Evolutionary conservation across 148 eudicot genomes (phyloP).

Genomic region (Agrostemma githago): DNA sequence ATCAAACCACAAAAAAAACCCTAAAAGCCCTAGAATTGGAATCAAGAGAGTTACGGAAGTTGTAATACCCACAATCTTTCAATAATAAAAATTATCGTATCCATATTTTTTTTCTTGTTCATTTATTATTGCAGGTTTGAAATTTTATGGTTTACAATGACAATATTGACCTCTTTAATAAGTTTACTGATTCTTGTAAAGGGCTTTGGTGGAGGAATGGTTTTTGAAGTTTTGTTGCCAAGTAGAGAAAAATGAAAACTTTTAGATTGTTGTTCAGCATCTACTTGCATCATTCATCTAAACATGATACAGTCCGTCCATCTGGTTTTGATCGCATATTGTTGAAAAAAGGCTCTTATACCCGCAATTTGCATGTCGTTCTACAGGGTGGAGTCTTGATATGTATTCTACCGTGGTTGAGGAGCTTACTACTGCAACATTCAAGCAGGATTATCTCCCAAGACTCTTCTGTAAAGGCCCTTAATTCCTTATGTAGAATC

Average conservation of each 20-base stretch:
- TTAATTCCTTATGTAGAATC: slow-evolving; percentile 40
- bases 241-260: background rate
- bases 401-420: slow-evolving; percentile 84
- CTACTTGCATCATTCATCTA: background rate
- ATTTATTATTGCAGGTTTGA: background rate
- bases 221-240: background rate
- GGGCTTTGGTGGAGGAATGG: background rate
- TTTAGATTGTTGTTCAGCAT: background rate
- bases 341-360: background rate
- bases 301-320: background rate
- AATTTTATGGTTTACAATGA: background rate
- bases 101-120: background rate
- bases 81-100: too few species aligned
- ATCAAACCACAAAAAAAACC: too few species aligned
- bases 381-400: slow-evolving; percentile 78
- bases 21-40: too few species aligned
- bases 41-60: background rate
- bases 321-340: background rate
- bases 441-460: slow-evolving; percentile 77
- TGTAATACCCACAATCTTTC: too few species aligned
- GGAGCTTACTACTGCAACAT: slow-evolving; percentile 87
- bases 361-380: background rate
- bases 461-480: slow-evolving; percentile 72
- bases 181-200: background rate
- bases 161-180: background rate